Base-by-base conservation (phyloP, 305 asterid genomes). In the Fraxinus nigra region DNA sequence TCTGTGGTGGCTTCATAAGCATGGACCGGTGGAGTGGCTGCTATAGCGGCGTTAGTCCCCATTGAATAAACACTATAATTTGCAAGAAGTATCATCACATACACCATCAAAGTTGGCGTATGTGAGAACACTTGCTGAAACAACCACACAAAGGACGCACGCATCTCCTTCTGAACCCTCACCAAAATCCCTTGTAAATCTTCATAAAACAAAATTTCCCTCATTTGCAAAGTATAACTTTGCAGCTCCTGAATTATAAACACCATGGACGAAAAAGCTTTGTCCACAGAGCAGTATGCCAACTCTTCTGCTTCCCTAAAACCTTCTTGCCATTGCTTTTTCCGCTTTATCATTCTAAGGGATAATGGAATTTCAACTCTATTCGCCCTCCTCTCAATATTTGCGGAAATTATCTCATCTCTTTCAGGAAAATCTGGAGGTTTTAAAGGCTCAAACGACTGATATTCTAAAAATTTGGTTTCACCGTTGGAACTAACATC, bases 201-300 rank as follows among this genome's bases (percentile, higher is more conserved):
- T 77, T 94, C 97, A 81, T 86, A 96, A 73, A 79, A 90, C 51
- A 92, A 75, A 79, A 88, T 46, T 78, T 90, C 96, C 86, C 99
- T 87, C 98, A 94, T 91, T 78, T 91, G 97, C 70, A 97, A 69
- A 59, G 96, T 90, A 32, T 88, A 92, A 72, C 96, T 89, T 37
- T 95, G 97, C 69, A 97, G 92, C 87, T 97, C 99, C 30, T 91
- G 89, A 81, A 97, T 91, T 87, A 97, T 97, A 77, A 97, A 94
- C 87, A 97, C 99, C 98, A 97, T 93, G 0, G 97, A 94, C 0
- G 98, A 94, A 84, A 96, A 96, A 0, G 99, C 98, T 80, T 85
- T 94, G 81, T 97, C 91, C 56, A 97, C 87, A 2, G 99, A 96
- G 82, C 97, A 90, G 80, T 79, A 91, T 0, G 97, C 97, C 1